A percentile compares a stretch with the other conserved stretches of the same genome.
Evolutionary conservation across 2,329 filamentous ascomycete genomes (phyloP).

Genomic region (Exophiala xenobiotica): DNA sequence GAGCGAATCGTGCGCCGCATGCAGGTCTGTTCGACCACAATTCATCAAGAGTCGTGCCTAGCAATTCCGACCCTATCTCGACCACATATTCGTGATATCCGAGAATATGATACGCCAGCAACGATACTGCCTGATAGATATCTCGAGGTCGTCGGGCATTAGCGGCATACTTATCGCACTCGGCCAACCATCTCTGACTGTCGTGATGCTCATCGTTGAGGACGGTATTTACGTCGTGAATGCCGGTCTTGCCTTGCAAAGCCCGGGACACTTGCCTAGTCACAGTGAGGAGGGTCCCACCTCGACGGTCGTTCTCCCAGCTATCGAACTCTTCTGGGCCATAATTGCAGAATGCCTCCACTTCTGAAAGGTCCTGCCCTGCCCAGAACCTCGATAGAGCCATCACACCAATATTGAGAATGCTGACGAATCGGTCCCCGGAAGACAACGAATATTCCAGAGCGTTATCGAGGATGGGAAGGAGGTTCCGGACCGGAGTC

Average conservation of each 20-base stretch:
- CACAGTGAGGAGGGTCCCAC: slow-evolving; percentile 57
- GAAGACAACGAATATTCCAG: slow-evolving; percentile 58
- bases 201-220: slow-evolving; percentile 57
- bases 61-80: slow-evolving; percentile 42
- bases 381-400: slow-evolving; percentile 57
- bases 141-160: slow-evolving; percentile 56
- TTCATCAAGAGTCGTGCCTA: slow-evolving; percentile 41
- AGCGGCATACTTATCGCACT: slow-evolving; percentile 44
- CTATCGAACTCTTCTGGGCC: slow-evolving; percentile 57
- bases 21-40: slow-evolving; percentile 49
- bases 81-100: slow-evolving; percentile 48
- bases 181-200: slow-evolving; percentile 49
- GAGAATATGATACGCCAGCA: slow-evolving; percentile 48
- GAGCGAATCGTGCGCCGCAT: slow-evolving; percentile 47
- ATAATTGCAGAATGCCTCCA: slow-evolving; percentile 59
- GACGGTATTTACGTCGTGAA: slow-evolving; percentile 46
- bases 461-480: slow-evolving; percentile 54
- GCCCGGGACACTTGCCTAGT: slow-evolving; percentile 57
- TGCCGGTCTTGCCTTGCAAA: slow-evolving; percentile 61
- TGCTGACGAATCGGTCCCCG: slow-evolving; percentile 58
- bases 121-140: slow-evolving; percentile 54
- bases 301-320: slow-evolving; percentile 58
- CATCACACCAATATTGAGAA: slow-evolving; percentile 60
- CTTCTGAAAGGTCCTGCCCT: slow-evolving; percentile 57
- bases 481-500: slow-evolving; percentile 51